Evolutionary conservation across 176 grass and related monocot species (phyloP), one percentile per base, ranked within the genome.

Genomic region (Oryza nivara): DNA sequence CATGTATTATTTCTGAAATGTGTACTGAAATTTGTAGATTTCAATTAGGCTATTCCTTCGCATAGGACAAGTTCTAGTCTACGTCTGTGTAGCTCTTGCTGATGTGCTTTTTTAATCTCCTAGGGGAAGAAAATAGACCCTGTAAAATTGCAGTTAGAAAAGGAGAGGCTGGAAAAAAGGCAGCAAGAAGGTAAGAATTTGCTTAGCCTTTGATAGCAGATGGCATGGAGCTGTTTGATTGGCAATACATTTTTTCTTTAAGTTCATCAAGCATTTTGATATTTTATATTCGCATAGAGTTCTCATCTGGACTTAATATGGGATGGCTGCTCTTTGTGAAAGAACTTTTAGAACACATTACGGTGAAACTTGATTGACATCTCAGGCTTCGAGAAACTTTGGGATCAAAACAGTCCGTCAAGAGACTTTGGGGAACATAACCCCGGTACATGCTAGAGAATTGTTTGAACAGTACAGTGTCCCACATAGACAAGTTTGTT

Each of bases 51-150:
- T 86, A 20, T 67, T 86, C 26, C 28, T 22, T 91, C 65, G 65
- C 65, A 74, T 25, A 40, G 49, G 8, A 72, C 10, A 70, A 52
- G 23, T 73, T 54, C 51, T 51, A 32, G 15, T 65, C 6, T 68
- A 84, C 41, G 51, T 4, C 41, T 14, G 34, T 77, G 20, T 28
- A 75, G 14, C 12, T 87, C 20, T 74, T 61, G 38, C 65, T 84
- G 36, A 83, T 34, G 56, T 88, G 56, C 45, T 60, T 70, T 23
- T 82, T 83, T 84, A 28, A 73, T 85, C 44, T 73, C 44, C 30
- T 22, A 92, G 91, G 91, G 89, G 8, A 89, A 92, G 60, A 86
- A 95, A 46, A 83, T 93, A 79, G 95, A 98, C 71, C 89, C 88
- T 3, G 77, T 41, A 28, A 93, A 92, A 80, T 88, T 98, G 83